phyloP scores from a whole-genome alignment of 345 rosid species.

The Heritiera littoralis region DNA sequence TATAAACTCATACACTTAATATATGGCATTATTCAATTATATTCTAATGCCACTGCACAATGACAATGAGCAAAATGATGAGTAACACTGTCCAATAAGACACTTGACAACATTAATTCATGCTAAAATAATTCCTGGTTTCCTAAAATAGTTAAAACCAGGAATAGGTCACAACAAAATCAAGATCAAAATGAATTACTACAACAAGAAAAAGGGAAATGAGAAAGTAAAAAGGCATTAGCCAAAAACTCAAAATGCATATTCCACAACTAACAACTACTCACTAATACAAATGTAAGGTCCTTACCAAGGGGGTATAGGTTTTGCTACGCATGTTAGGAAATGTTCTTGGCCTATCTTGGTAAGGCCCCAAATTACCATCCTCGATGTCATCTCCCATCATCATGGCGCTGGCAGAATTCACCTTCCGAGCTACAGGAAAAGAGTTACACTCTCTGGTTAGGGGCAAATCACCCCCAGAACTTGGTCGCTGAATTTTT shows the following conservation, averaged over 20 bases:
- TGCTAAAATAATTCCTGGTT: neutral
- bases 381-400: conserved; percentile 87
- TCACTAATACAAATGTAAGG: neutral
- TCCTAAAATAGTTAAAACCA: neutral
- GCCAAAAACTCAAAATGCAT: neutral
- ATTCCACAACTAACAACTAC: conserved; percentile 1
- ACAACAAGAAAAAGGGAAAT: neutral
- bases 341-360: conserved; percentile 79
- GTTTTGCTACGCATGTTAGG: conserved; percentile 89
- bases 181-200: neutral
- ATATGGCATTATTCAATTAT: neutral
- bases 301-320: conserved; percentile 65
- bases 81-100: neutral
- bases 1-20: neutral
- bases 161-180: neutral
- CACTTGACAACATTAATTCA: neutral
- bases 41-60: neutral
- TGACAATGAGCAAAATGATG: neutral
- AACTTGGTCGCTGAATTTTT: conserved; percentile 42
- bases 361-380: conserved; percentile 70
- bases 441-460: conserved; percentile 28
- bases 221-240: neutral
- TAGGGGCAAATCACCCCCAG: conserved; percentile 45
- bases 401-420: conserved; percentile 67
- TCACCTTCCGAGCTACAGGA: conserved; percentile 37